Conservation (phyloP, 176 grass and related monocot species). For the Dendrocalamus sinicus region DNA sequence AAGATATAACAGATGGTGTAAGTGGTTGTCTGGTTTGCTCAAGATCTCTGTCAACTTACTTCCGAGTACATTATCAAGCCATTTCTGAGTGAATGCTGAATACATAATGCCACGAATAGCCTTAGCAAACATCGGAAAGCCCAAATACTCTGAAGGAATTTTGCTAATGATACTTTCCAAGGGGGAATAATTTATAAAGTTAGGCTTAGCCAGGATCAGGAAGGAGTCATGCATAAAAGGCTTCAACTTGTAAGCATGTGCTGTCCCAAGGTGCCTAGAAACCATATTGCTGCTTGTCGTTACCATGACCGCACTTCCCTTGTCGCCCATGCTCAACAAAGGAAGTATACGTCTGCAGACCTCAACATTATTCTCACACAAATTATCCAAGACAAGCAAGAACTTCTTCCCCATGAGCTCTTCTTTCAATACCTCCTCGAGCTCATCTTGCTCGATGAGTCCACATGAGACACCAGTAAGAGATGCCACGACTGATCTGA, state of each 20-base stretch:
- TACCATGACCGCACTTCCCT: constrained; percentile 39
- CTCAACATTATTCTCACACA: constrained; percentile 18
- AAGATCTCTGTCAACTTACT: constrained; percentile 33
- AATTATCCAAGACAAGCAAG: constrained; percentile 49
- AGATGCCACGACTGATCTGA: constrained; percentile 29
- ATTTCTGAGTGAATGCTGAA: neutral
- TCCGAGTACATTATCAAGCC: neutral
- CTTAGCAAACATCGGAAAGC: constrained; percentile 35
- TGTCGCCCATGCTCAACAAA: constrained; percentile 1
- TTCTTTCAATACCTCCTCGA: constrained; percentile 36
- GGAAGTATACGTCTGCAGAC: constrained; percentile 4
- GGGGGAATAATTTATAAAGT: neutral
- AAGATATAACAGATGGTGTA: constrained; percentile 24
- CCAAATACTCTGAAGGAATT: constrained; percentile 15
- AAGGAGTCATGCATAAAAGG: constrained; percentile 2
- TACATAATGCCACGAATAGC: constrained; percentile 29
- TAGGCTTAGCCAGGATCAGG: neutral
- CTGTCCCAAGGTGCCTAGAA: neutral
- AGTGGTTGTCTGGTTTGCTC: constrained; percentile 3
- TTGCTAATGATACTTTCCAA: constrained; percentile 19
- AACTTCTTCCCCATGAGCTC: constrained; percentile 45
- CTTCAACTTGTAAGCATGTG: constrained; percentile 39
- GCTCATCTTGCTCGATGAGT: constrained; percentile 22
- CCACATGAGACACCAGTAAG: constrained; percentile 30
- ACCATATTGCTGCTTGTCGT: constrained; percentile 26